These are phyloP conservation scores for Candida coquimbonensis DNA, from an alignment of 805 yeast genomes.

Conservation along the genomic window DNA sequence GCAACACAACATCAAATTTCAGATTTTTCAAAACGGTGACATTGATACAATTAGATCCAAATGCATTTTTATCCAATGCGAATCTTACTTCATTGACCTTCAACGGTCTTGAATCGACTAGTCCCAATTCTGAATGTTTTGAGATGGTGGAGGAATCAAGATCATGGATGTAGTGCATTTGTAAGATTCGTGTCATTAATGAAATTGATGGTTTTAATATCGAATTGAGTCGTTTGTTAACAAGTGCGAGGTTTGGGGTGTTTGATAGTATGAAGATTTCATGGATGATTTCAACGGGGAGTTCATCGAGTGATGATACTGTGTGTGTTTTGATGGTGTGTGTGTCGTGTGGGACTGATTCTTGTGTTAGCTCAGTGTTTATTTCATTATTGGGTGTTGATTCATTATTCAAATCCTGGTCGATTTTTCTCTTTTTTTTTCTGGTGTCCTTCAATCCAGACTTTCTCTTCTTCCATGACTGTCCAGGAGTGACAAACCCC, in stretches of 20 bases:
- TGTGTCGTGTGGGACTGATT: too few relatives aligned
- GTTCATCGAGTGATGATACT: conserved; percentile 4
- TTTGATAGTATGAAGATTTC: conserved; percentile 32
- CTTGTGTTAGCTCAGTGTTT: too few relatives aligned
- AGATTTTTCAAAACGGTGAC: conserved; percentile 18
- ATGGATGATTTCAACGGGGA: conserved; percentile 39
- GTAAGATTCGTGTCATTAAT: conserved; percentile 16
- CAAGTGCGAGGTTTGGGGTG: conserved; percentile 27
- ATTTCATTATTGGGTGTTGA: not conserved
- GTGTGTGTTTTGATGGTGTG: not conserved
- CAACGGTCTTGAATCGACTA: not conserved
- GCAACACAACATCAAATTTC: conserved; percentile 22
- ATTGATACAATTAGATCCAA: conserved; percentile 20
- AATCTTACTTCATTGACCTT: conserved; percentile 7
- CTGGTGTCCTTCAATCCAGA: too few relatives aligned
- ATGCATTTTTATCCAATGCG: conserved; percentile 14
- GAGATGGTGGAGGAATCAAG: conserved; percentile 6
- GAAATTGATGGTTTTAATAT: conserved; percentile 22
- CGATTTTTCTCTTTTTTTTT: not conserved
- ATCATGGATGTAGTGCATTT: conserved; percentile 12
- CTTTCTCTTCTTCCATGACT: not conserved
- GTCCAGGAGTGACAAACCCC: conserved; percentile 6
- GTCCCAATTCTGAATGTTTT: not conserved
- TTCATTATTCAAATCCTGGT: not conserved
- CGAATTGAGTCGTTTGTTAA: conserved; percentile 24